Percentiles rank a stretch among this genome's conserved stretches.
phyloP scores from a whole-genome alignment of 192 early-diverging fungal genomes.

The Coemansia sp. region DNA sequence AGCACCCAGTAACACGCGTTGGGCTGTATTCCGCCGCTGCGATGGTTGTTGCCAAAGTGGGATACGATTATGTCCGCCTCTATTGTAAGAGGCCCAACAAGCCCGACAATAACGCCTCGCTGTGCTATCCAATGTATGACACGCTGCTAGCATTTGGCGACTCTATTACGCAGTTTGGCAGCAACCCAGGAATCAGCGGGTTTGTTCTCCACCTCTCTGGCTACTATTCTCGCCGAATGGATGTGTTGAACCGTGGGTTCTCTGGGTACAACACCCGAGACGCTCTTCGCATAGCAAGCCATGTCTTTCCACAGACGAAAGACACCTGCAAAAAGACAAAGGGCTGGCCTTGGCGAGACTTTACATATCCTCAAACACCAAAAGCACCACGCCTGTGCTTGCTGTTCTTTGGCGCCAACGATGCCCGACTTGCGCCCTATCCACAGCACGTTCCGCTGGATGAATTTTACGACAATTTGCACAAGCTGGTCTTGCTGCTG shows the following conservation, averaged over 20 bases:
- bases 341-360: background rate
- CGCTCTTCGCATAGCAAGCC: slow-evolving; percentile 55
- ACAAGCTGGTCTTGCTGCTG: slow-evolving; percentile 55
- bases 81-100: background rate
- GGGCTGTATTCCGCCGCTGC: background rate
- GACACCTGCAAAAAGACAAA: background rate
- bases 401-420: slow-evolving; percentile 82
- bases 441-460: slow-evolving; percentile 62
- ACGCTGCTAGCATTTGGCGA: slow-evolving; percentile 35
- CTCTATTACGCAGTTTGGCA: slow-evolving; percentile 31
- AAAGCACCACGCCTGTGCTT: slow-evolving; percentile 8
- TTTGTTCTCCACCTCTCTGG: slow-evolving; percentile 53
- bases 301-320: slow-evolving; percentile 54
- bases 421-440: slow-evolving; percentile 56
- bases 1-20: background rate
- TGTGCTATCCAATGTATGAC: slow-evolving; percentile 19
- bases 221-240: slow-evolving; percentile 65
- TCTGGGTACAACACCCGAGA: slow-evolving; percentile 74
- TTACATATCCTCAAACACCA: background rate
- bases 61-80: background rate
- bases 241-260: slow-evolving; percentile 77
- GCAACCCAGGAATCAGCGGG: slow-evolving; percentile 33
- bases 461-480: slow-evolving; percentile 59
- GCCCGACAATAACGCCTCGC: background rate
- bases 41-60: background rate